Evolutionary conservation across 768 basidiomycete genomes (phyloP), one percentile per base, ranked within the genome.

Genomic region (Mycena indigotica): DNA sequence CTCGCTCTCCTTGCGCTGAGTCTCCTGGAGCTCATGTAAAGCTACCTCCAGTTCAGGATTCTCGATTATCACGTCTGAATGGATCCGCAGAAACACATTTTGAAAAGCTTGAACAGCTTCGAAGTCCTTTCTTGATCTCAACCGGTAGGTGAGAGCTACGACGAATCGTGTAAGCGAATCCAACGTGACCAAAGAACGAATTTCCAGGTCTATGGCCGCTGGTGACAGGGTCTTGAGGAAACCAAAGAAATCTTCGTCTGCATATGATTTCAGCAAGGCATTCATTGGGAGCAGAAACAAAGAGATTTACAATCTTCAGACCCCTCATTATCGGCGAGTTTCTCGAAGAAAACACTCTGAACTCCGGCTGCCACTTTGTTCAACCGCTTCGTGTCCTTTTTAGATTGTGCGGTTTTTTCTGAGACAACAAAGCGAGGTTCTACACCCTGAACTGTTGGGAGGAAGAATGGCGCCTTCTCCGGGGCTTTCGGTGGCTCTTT

Each of bases 391-490:
- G 84, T 81, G 39, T 76, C 61, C 58, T 81, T 83, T 66, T 72
- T 75, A 61, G 63, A 72, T 50, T 70, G 70, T 64, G 55, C 67
- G 52, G 72, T 77, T 71, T 72, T 79, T 65, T 60, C 74, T 57
- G 69, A 65, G 4, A 88, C 69, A 15, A 84, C 89, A 70, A 98
- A 96, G 17, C 92, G 83, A 17, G 85, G 80, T 56, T 95, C 93
- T 12, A 94, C 83, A 12, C 95, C 96, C 3, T 91, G 88, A 12
- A 98, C 73, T 1, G 95, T 93, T 21, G 96, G 97, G 16, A 99
- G 77, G 80, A 98, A 99, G 79, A 99, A 99, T 0, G 97, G 97
- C 1, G 95, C 96, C 58, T 93, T 84, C 73, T 98, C 96, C 13
- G 93, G 93, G 24, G 88, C 90, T 72, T 98, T 98, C 5, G 95